Percentiles rank a stretch among this genome's conserved stretches.
These are phyloP conservation scores for Eryngium alpinum DNA, from an alignment of 140 eudicot genomes.

Conservation along the genomic window DNA sequence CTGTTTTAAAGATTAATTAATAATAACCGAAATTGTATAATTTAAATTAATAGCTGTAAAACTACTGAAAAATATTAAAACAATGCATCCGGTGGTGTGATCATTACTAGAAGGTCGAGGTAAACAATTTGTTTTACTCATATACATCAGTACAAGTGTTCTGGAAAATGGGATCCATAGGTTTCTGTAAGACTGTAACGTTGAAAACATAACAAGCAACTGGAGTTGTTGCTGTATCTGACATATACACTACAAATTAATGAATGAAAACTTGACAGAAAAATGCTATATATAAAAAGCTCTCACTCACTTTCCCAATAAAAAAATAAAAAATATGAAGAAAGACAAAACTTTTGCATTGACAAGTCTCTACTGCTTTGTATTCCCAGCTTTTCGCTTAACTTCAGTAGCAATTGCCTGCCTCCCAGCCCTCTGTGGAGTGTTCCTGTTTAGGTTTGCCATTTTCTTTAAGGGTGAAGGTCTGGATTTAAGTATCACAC, in stretches of 20 bases:
- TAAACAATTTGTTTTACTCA: neutral
- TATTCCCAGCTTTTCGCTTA: constrained; percentile 57
- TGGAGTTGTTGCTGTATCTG: constrained; percentile 45
- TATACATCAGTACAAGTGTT: neutral
- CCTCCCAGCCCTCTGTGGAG: constrained; percentile 50
- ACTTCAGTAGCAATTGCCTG: constrained; percentile 41
- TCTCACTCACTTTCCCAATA: constrained; percentile 36
- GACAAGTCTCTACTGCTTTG: constrained; percentile 38
- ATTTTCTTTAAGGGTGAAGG: constrained; percentile 56
- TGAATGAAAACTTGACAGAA: constrained; percentile 11
- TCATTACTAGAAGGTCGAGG: no score
- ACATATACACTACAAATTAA: constrained; percentile 31
- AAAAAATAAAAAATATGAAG: constrained; percentile 21
- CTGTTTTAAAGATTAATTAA: no score
- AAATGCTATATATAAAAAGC: constrained; percentile 23
- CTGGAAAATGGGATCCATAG: neutral
- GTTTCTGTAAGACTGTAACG: constrained; percentile 18
- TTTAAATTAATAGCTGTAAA: no score
- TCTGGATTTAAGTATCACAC: constrained; percentile 45
- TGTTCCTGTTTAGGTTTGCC: constrained; percentile 29
- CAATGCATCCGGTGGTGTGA: no score
- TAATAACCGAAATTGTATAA: no score
- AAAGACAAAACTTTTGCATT: constrained; percentile 2
- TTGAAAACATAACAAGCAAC: constrained; percentile 60
- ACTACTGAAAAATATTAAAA: no score